Conservation (phyloP, 495 filamentous ascomycete genomes). For the Peziza echinospora region DNA sequence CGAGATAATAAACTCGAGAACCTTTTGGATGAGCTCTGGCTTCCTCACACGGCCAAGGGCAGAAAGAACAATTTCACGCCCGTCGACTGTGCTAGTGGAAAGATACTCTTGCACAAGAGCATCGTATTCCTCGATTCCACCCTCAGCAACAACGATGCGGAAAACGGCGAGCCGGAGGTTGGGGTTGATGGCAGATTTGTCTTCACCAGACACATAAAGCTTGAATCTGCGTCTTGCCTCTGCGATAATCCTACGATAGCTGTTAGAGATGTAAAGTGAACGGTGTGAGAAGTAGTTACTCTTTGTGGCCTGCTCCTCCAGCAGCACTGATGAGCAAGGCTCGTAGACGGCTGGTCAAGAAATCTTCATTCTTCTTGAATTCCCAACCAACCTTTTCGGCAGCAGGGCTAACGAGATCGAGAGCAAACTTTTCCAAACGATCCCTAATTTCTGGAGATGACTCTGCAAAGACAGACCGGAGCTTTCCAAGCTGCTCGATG, state of each 20-base stretch:
- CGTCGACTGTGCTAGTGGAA: constrained; percentile 62
- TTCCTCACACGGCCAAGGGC: constrained; percentile 56
- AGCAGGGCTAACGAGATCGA: constrained; percentile 46
- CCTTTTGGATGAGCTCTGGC: constrained; percentile 41
- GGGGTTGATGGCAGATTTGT: constrained; percentile 49
- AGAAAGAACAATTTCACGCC: constrained; percentile 62
- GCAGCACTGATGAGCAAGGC: constrained; percentile 57
- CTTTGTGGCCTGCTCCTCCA: constrained; percentile 47
- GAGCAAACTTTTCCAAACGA: constrained; percentile 50
- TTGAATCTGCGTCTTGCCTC: constrained; percentile 59
- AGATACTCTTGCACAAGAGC: constrained; percentile 65
- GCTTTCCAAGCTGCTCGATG: constrained; percentile 40
- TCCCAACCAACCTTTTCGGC: constrained; percentile 73
- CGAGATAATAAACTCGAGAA: constrained; percentile 61
- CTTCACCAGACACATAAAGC: constrained; percentile 42
- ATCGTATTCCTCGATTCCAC: constrained; percentile 42
- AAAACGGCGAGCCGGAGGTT: constrained; percentile 62
- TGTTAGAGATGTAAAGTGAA: not conserved
- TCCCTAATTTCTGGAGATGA: constrained; percentile 29
- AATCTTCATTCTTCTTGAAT: constrained; percentile 51
- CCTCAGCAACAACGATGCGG: constrained; percentile 48
- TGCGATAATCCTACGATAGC: constrained; percentile 30
- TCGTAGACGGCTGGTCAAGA: constrained; percentile 56
- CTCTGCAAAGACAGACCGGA: constrained; percentile 43
- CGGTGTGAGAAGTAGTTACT: constrained; percentile 26